Percentiles rank a stretch among this genome's conserved stretches.
phyloP scores from a whole-genome alignment of 2,329 filamentous ascomycete species.

The Cercospora sesami region DNA sequence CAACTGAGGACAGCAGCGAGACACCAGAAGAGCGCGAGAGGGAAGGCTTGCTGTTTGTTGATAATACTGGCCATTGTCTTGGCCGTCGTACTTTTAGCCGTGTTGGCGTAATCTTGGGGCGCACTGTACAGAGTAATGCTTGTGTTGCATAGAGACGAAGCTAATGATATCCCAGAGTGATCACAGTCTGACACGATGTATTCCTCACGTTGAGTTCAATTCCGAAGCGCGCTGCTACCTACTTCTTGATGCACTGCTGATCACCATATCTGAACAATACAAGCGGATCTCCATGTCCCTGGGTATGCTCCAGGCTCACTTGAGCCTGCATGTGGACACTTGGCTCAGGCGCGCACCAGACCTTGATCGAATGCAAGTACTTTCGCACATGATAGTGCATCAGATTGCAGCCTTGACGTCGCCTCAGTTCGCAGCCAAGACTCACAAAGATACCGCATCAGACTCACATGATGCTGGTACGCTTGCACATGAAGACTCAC shows the following conservation, averaged over 20 bases:
- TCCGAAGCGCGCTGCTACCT: background rate
- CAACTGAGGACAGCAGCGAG: conserved; percentile 82
- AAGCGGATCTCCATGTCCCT: background rate
- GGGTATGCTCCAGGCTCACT: background rate
- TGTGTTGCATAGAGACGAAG: background rate
- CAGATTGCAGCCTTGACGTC: background rate
- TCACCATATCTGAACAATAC: background rate
- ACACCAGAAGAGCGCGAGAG: conserved; percentile 93
- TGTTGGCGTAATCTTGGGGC: conserved; percentile 44
- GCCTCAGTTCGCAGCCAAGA: background rate
- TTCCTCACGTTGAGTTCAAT: background rate
- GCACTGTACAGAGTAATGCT: background rate
- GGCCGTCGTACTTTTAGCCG: conserved; percentile 84
- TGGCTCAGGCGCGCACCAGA: background rate
- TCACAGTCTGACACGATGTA: background rate
- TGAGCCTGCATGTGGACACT: background rate
- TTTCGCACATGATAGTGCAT: background rate
- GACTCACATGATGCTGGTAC: background rate
- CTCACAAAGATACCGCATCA: background rate
- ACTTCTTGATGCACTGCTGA: background rate
- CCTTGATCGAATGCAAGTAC: background rate
- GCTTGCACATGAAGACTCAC: background rate
- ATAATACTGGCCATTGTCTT: conserved; percentile 86
- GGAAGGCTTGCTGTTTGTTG: conserved; percentile 89
- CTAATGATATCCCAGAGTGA: background rate